phyloP scores from a whole-genome alignment of 2,329 filamentous ascomycete species.

The Penicillium psychrosexuale region DNA sequence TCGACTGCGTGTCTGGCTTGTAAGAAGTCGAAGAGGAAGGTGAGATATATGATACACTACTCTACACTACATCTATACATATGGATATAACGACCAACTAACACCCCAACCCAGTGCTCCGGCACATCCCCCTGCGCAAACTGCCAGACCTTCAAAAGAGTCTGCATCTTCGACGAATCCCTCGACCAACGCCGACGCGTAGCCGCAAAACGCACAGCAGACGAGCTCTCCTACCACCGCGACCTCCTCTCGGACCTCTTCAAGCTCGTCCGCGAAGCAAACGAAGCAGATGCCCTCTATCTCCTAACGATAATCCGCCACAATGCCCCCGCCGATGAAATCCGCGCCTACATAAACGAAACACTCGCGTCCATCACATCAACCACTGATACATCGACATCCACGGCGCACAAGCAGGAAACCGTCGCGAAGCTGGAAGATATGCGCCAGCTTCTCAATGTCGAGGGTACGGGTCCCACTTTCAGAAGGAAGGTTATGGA shows the following conservation, averaged over 20 bases:
- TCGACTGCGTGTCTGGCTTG: conserved; percentile 42
- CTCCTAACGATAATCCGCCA: conserved; percentile 38
- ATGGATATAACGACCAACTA: not conserved
- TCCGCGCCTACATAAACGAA: conserved; percentile 34
- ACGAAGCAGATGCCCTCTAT: conserved; percentile 27
- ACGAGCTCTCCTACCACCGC: conserved; percentile 41
- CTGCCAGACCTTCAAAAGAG: conserved; percentile 34
- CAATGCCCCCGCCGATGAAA: conserved; percentile 36
- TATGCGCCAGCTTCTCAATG: conserved; percentile 27
- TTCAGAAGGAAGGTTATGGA: conserved; percentile 43
- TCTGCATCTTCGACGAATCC: conserved; percentile 58
- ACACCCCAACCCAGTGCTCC: conserved; percentile 31
- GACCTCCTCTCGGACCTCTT: conserved; percentile 40
- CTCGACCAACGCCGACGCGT: conserved; percentile 51
- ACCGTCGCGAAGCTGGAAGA: conserved; percentile 29
- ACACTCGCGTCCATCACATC: conserved; percentile 16
- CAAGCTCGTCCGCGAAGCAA: conserved; percentile 33
- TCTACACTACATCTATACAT: not conserved
- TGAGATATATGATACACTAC: conserved; percentile 3
- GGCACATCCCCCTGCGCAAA: conserved; percentile 39
- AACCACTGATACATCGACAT: not conserved
- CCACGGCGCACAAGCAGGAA: conserved; percentile 11
- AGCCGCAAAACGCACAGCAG: conserved; percentile 40
- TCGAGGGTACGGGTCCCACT: conserved; percentile 31
- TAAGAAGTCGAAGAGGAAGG: conserved; percentile 43